Evolutionary conservation across 257 asterid species (phyloP).

Genomic region (Przewalskia tangutica): DNA sequence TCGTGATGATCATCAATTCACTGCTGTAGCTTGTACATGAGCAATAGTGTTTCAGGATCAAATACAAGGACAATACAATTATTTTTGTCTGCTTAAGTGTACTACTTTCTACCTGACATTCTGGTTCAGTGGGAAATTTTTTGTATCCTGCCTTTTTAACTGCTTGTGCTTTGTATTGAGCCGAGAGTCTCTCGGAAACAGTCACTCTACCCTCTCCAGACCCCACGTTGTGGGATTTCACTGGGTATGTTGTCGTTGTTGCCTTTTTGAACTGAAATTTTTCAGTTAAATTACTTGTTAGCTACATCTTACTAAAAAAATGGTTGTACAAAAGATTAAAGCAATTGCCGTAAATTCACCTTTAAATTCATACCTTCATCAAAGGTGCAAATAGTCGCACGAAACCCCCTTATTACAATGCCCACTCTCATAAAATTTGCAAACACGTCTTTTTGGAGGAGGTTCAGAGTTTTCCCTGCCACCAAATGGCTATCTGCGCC

Average conservation of each 20-base stretch:
- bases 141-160: neutral
- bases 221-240: too few species aligned
- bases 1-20: neutral
- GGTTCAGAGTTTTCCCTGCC: slow-evolving; percentile 52
- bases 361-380: slow-evolving; percentile 7
- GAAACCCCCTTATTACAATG: slow-evolving; percentile 81
- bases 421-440: slow-evolving; percentile 77
- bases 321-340: slow-evolving; percentile 3
- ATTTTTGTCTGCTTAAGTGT: neutral
- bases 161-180: too few species aligned
- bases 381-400: slow-evolving; percentile 71
- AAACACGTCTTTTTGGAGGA: slow-evolving; percentile 60
- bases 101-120: neutral
- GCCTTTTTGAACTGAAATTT: neutral
- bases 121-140: neutral
- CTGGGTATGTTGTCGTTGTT: too few species aligned
- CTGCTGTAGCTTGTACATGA: neutral
- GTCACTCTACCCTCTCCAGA: too few species aligned
- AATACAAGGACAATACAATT: neutral
- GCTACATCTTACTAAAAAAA: neutral
- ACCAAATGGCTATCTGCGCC: slow-evolving; percentile 36
- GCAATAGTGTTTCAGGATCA: neutral
- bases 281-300: neutral
- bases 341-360: neutral
- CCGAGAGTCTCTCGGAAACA: too few species aligned